phyloP scores from a whole-genome alignment of 176 grass and related monocot genomes.

The Pharus latifolius region DNA sequence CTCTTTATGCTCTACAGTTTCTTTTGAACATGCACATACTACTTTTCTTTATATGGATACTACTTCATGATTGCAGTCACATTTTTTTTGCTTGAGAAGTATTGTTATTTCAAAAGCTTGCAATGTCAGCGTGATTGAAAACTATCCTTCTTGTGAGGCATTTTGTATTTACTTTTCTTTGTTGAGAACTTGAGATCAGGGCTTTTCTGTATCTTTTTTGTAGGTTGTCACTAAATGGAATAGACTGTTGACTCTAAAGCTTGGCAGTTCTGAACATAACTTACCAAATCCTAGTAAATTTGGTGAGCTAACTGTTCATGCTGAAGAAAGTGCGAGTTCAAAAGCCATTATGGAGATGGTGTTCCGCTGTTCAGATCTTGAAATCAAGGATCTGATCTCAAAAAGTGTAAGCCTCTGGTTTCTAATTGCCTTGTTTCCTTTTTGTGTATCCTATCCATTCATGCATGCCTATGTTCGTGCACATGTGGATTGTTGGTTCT shows the following conservation, averaged over 20 bases:
- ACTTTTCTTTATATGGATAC: neutral
- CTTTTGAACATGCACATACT: neutral
- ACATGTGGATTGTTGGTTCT: slow-evolving; percentile 7
- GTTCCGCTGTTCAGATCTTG: slow-evolving; percentile 74
- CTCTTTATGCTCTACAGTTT: neutral
- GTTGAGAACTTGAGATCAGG: slow-evolving; percentile 15
- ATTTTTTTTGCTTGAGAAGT: neutral
- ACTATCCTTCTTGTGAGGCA: neutral
- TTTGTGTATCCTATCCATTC: neutral
- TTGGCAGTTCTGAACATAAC: slow-evolving; percentile 46
- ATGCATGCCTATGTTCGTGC: neutral
- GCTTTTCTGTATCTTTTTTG: slow-evolving; percentile 18
- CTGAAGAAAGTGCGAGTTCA: slow-evolving; percentile 73
- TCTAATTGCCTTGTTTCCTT: neutral
- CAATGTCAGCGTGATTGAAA: slow-evolving; percentile 1
- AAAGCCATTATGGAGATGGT: slow-evolving; percentile 90
- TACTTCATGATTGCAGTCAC: neutral
- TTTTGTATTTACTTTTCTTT: slow-evolving; percentile 5
- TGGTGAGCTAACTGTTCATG: slow-evolving; percentile 65
- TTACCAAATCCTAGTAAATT: slow-evolving; percentile 48
- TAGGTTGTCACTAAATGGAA: slow-evolving; percentile 67
- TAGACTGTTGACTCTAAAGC: slow-evolving; percentile 62
- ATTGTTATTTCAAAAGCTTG: neutral
- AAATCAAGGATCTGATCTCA: slow-evolving; percentile 96
- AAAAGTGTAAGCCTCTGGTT: slow-evolving; percentile 70